Base-by-base conservation (phyloP, 495 filamentous ascomycete genomes). In the Articulospora tetracladia region DNA sequence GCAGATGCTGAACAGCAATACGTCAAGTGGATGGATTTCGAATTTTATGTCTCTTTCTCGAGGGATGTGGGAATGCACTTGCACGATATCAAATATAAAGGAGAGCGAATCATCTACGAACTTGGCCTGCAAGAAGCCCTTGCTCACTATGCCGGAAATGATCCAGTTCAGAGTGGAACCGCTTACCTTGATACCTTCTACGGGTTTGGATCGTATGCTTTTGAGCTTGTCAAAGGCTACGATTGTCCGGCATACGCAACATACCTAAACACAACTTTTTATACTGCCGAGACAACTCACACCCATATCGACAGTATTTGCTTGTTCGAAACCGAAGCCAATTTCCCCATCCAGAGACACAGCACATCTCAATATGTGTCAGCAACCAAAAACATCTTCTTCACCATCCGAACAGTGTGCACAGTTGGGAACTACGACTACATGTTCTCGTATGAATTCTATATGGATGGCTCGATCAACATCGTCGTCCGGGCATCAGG, bases 361-460 rank as follows among this genome's bases (percentile, higher is more conserved):
- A 72, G 67, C 19, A 67, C 72, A 10, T 27, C 53, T 25, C 34
- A 36, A 8, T 75, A 74, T 57, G 65, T 70, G 25, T 66, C 67
- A 26, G 69, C 71, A 24, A 76, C 76, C 20, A 79, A 77, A 55
- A 79, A 80, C 64, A 76, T 70, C 4, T 72, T 72, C 26, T 74
- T 83, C 53, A 73, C 70, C 11, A 62, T 81, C 7, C 72, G 79
- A n/a, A 68, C 66, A 7, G 69, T 82, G 13, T 68, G 72, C 24
- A 81, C 77, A 3, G 73, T 83, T 19, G 82, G 80, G n/a, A 83
- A 83, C 60, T 81, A 84, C 65, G 80, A 83, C 63, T 78, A 77
- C 57, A 65, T 66, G 28, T 56, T 62, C 46, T 24, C 25, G 2
- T 84, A 83, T 59, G 69, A 68, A 23, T 86, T 86, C 70, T 74